Percentiles rank a stretch among this genome's conserved stretches.
Evolutionary conservation across 305 asterid species (phyloP).

Genomic region (Rubia peregrina): DNA sequence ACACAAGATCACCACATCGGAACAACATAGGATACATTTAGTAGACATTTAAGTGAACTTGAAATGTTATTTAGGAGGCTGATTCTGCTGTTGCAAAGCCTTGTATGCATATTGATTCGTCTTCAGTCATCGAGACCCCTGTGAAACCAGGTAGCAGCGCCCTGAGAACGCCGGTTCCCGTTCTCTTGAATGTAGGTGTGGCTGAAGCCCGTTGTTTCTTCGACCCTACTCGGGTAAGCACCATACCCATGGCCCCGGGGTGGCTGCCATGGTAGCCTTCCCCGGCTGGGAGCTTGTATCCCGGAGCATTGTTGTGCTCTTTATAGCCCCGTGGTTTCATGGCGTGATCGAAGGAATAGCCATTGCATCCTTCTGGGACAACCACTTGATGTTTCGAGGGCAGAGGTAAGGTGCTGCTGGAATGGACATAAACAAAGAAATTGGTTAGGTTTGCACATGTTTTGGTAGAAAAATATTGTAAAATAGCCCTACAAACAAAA

Average conservation of each 20-base stretch:
- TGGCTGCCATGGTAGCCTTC: neutral
- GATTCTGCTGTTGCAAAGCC: slow-evolving; percentile 15
- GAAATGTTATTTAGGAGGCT: slow-evolving; percentile 8
- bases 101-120: too few species aligned
- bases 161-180: neutral
- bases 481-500: neutral
- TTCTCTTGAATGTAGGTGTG: neutral
- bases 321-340: neutral
- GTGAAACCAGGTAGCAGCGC: slow-evolving; percentile 10
- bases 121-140: slow-evolving; percentile 20
- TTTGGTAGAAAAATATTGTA: neutral
- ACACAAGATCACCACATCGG: neutral
- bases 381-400: slow-evolving; percentile 1
- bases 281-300: neutral
- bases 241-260: neutral
- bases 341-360: neutral
- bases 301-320: neutral
- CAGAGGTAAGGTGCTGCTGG: neutral
- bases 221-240: too few species aligned
- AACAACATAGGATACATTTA: neutral
- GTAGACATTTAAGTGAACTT: neutral
- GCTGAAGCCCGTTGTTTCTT: neutral
- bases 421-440: neutral
- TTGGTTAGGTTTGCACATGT: slow-evolving; percentile 8
- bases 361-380: slow-evolving; percentile 2